Evolutionary conservation across 768 basidiomycete species (phyloP), one percentile per base, ranked within the genome.

Genomic region (Rhodocollybia butyracea): DNA sequence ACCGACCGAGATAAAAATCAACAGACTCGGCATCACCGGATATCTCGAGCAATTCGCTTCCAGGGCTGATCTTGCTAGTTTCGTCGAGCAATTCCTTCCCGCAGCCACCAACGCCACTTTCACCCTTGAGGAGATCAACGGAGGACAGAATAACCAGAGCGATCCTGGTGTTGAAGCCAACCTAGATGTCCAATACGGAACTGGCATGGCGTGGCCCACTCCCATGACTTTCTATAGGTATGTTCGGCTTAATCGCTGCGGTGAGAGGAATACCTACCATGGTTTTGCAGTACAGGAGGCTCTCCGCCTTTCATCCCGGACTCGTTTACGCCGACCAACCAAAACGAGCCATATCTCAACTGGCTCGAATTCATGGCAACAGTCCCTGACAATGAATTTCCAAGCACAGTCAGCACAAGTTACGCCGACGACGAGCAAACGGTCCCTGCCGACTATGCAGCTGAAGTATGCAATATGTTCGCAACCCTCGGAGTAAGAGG

Each of bases 171-270:
- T 55, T 3, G 89, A 91, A 65, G 88, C 87, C 3, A 76, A 85
- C 58, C 68, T 89, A 26, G 87, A 89, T 58, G 77, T 79, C 3
- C 86, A 89, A 61, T 86, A 83, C 65, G 84, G 79, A 1, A 84
- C 79, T 56, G 88, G 88, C 19, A 54, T 90, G 26, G 74, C 84
- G 4, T 78, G 77, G 63, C 87, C 87, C 1, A 86, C 79, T 3
- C 80, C 80, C 2, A 68, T 15, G 0, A 34, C 22, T 19, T 56
- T 56, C 21, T 56, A 45, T n/a, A n/a, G n/a, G n/a, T 12, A n/a
- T n/a, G n/a, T n/a, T 39, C n/a, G 12, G 12, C 12, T 12, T 12
- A n/a, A 12, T n/a, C n/a, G 12, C n/a, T 39, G n/a, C 38, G 12
- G 12, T 13, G 12, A 17, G n/a, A 17, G 36, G 27, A 5, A 30